Evolutionary conservation across 495 filamentous ascomycete species (phyloP).

Genomic region (Trypethelium eluteriae): DNA sequence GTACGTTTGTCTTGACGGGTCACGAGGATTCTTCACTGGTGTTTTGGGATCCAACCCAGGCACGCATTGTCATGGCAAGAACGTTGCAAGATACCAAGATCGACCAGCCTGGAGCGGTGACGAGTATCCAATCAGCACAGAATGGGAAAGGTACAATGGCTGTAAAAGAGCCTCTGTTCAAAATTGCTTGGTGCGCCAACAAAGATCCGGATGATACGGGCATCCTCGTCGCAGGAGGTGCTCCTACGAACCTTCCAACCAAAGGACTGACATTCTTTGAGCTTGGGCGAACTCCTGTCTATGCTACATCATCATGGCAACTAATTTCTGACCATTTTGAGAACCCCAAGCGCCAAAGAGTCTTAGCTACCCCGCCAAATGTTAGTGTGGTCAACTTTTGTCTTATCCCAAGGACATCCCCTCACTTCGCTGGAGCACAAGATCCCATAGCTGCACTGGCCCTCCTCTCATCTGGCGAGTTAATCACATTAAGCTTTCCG

Average conservation of each 20-base stretch:
- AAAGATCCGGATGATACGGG: conserved; percentile 87
- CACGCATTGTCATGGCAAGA: conserved; percentile 74
- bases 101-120: conserved; percentile 49
- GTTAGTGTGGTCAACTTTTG: conserved; percentile 73
- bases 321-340: conserved; percentile 68
- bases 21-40: conserved; percentile 87
- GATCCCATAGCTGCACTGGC: conserved; percentile 81
- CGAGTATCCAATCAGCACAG: conserved; percentile 32
- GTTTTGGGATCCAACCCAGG: conserved; percentile 81
- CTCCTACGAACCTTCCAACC: conserved; percentile 50
- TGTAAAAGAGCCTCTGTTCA: conserved; percentile 62
- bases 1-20: conserved; percentile 77
- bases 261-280: conserved; percentile 83
- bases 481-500: conserved; percentile 83
- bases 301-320: conserved; percentile 84
- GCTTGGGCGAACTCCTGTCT: conserved; percentile 78
- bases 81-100: conserved; percentile 67
- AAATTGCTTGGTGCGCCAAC: conserved; percentile 84
- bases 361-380: conserved; percentile 73
- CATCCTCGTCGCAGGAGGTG: conserved; percentile 76
- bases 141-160: conserved; percentile 42
- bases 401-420: conserved; percentile 68
- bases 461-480: conserved; percentile 74
- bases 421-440: conserved; percentile 77
- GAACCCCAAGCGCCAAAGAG: conserved; percentile 55